A percentile compares a stretch with the other conserved stretches of the same genome.
phyloP scores from a whole-genome alignment of 345 rosid species.

The Chamaenerion angustifolium region DNA sequence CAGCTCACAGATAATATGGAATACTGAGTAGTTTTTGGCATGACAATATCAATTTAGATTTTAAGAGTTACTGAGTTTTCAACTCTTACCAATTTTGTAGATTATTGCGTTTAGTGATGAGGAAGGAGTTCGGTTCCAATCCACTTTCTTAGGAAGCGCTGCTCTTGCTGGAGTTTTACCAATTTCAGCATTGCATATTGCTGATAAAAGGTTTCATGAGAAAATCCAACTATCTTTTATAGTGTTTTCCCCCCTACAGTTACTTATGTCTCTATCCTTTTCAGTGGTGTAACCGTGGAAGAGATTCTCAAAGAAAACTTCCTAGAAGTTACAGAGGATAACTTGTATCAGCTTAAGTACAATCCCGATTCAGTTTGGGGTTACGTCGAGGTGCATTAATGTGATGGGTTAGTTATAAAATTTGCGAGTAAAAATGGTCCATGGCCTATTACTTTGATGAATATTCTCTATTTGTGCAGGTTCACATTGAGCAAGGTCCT shows the following conservation, averaged over 20 bases:
- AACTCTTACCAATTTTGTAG: conserved; percentile 19
- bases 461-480: conserved; percentile 23
- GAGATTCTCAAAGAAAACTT: conserved; percentile 48
- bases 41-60: no score
- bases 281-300: conserved; percentile 77
- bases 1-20: no score
- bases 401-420: not conserved
- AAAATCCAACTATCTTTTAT: conserved; percentile 4
- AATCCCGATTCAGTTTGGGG: conserved; percentile 76
- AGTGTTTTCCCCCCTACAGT: conserved; percentile 18
- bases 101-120: conserved; percentile 97
- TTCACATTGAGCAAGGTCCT: conserved; percentile 98
- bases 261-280: conserved; percentile 8
- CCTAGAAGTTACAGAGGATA: conserved; percentile 45
- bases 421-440: not conserved
- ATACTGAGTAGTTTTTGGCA: no score
- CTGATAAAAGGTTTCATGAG: conserved; percentile 68
- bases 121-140: conserved; percentile 90
- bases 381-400: conserved; percentile 62
- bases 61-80: no score
- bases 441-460: not conserved
- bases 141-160: conserved; percentile 93
- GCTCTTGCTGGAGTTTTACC: conserved; percentile 86
- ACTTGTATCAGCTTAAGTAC: conserved; percentile 52
- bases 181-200: conserved; percentile 40